Evolutionary conservation across 139 green algal species (phyloP), one percentile per base, ranked within the genome.

Genomic region (Haematococcus lacustris): DNA sequence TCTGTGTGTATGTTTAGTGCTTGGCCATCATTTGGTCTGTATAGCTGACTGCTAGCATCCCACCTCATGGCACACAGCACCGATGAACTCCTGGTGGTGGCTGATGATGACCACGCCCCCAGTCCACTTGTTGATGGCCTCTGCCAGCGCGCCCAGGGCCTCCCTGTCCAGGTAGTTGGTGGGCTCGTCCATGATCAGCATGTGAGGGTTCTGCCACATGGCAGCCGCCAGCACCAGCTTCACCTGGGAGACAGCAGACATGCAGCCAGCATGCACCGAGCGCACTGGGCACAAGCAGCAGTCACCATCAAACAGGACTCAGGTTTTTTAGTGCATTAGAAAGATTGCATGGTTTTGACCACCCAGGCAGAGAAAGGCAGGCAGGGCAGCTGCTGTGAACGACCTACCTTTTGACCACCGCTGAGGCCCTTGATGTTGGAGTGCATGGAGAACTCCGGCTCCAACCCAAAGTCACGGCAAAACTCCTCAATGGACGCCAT

Each of bases 131-230:
- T 87, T 87, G 77, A 97, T 89, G 3, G 89, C 90, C 25, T 64
- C 65, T n/a, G 88, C 85, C 61, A 97, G 82, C 43, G 90, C 91
- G 53, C 88, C 91, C 53, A 97, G 78, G 2, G 87, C 87, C 64
- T 94, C 88, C 37, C 83, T 51, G 78, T 96, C 91, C 59, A 96
- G 85, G 86, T 94, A 96, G 82, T 96, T 96, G 81, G 89, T 94
- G 62, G 91, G 91, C 83, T 94, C 91, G 78, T 96, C 91, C 85
- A 96, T 86, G 59, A 95, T 84, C 26, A 96, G 76, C 71, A 96
- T 82, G 84, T 96, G 91, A 0, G 91, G 91, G 75, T 88, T 88
- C 64, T 89, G 85, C 89, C 89, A 95, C 80, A 91, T 89, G 51
- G 80, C 80, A 0, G 80, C 78, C 2, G 83, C 83, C 32, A 89